Base-by-base conservation (phyloP, 2,329 filamentous ascomycete genomes). In the Epichloe glyceriae region DNA sequence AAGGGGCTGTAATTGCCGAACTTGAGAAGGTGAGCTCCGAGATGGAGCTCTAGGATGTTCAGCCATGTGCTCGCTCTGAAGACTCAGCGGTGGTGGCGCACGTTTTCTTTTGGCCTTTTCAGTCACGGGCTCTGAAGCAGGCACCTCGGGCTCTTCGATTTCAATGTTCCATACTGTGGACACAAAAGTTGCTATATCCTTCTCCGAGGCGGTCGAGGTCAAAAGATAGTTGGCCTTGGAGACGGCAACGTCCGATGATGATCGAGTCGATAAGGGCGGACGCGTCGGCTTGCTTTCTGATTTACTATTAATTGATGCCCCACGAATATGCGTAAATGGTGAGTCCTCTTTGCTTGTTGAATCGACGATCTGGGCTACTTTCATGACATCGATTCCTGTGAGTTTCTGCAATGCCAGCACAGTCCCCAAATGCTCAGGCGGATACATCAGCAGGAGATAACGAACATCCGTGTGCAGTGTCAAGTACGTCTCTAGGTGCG, bases 401-500 rank as follows among this genome's bases (percentile, higher is more conserved):
- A 83, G 67, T 48, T 71, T 71, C 54, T 80, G 79, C 5, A 84
- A 63, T 0, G 78, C 77, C 4, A 82, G 59, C 2, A 82, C 67
- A 3, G 78, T 79, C 2, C 73, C 57, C 2, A 83, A 67, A 54
- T 83, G 75, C 46, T 76, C 73, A 0, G 73, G 64, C 0, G 79
- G 73, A 54, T 79, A 83, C 51, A 82, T 76, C 8, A 84, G 67
- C 5, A 84, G 62, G 0, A 84, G 70, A 51, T 82, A 75, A 10
- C 73, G 73, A 19, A 77, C 73, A 38, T 72, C 66, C 2, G 70
- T 59, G 55, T 82, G 76, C 2, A 71, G 66, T 4, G 73, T 70
- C 46, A 83, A 67, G 54, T 80, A 83, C 0, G 73, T 73, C 57
- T 83, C 80, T 1, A 84, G 67, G 53, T 82, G 77, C 1, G 79